A percentile compares a stretch with the other conserved stretches of the same genome.
phyloP scores from a whole-genome alignment of 805 yeast species.

The Saturnispora saitoi region DNA sequence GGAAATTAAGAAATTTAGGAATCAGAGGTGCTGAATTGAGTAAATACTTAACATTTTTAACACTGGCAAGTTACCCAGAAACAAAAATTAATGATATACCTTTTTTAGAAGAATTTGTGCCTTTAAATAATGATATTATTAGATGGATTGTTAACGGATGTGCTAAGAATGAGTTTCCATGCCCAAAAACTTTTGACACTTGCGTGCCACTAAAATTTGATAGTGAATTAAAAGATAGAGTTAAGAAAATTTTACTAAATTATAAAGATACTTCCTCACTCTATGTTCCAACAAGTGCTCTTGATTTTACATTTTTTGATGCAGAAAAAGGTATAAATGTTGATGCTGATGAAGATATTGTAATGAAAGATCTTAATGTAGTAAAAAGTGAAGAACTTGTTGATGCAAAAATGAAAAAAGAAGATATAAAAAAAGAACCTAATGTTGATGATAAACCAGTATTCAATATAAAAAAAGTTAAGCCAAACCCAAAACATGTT shows the following conservation, averaged over 20 bases:
- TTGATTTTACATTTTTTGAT: slow-evolving; percentile 7
- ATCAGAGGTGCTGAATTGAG: slow-evolving; percentile 10
- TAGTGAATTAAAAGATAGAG: slow-evolving; percentile 14
- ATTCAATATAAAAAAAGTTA: neutral
- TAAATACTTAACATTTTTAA: slow-evolving; percentile 16
- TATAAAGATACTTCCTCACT: slow-evolving; percentile 22
- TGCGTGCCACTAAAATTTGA: slow-evolving; percentile 9
- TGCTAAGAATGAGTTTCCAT: slow-evolving; percentile 16
- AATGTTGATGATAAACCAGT: neutral
- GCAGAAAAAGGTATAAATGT: neutral
- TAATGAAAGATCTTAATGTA: neutral
- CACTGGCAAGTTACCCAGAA: slow-evolving; percentile 15
- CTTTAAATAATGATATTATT: slow-evolving; percentile 17
- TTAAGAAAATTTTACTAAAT: slow-evolving; percentile 19
- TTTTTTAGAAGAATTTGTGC: slow-evolving; percentile 12
- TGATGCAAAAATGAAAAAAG: neutral
- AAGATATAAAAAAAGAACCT: neutral
- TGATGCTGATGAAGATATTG: neutral
- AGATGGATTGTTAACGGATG: slow-evolving; percentile 23
- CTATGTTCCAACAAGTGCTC: slow-evolving; percentile 29
- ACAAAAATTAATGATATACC: slow-evolving; percentile 8
- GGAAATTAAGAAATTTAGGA: slow-evolving; percentile 13
- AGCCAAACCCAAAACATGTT: neutral
- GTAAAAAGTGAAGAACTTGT: neutral
- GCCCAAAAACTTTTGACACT: slow-evolving; percentile 13